Conservation (phyloP, 2,329 filamentous ascomycete species). For the Calcarisporium arbuscula region DNA sequence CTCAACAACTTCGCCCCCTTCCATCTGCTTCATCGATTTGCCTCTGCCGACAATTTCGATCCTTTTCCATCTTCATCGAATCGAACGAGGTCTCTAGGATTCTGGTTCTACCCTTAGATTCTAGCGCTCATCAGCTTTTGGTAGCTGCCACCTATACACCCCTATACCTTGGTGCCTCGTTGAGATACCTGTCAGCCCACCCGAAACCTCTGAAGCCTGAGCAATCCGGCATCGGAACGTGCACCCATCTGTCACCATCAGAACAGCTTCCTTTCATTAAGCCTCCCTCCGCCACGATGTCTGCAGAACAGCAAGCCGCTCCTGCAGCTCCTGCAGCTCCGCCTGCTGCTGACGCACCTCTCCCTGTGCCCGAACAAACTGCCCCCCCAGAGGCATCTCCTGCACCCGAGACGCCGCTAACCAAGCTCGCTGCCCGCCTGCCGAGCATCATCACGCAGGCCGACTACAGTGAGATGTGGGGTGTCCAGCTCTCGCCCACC, state of each 20-base stretch:
- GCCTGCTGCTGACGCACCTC: conserved; percentile 10
- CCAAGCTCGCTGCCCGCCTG: conserved; percentile 52
- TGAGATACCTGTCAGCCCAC: too few relatives aligned
- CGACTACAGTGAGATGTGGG: conserved; percentile 77
- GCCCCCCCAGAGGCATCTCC: conserved; percentile 9
- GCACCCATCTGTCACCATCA: conserved; percentile 23
- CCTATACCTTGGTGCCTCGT: too few relatives aligned
- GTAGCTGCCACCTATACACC: too few relatives aligned
- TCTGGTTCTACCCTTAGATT: too few relatives aligned
- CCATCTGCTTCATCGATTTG: too few relatives aligned
- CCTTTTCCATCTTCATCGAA: too few relatives aligned
- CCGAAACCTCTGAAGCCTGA: too few relatives aligned
- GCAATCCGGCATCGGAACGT: conserved; percentile 39
- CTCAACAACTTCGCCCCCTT: too few relatives aligned
- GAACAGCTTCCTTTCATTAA: neutral
- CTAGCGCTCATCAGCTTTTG: too few relatives aligned
- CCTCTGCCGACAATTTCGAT: too few relatives aligned
- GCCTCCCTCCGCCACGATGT: conserved; percentile 18
- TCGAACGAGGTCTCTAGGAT: too few relatives aligned
- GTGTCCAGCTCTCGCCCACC: conserved; percentile 55
- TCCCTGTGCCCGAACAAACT: conserved; percentile 11
- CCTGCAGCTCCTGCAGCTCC: conserved; percentile 7
- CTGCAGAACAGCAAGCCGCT: conserved; percentile 22
- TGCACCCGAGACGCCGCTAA: conserved; percentile 32
- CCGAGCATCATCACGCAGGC: conserved; percentile 49